These are phyloP conservation scores for Komagataella pseudopastoris DNA, from an alignment of 805 yeast genomes.

Conservation along the genomic window DNA sequence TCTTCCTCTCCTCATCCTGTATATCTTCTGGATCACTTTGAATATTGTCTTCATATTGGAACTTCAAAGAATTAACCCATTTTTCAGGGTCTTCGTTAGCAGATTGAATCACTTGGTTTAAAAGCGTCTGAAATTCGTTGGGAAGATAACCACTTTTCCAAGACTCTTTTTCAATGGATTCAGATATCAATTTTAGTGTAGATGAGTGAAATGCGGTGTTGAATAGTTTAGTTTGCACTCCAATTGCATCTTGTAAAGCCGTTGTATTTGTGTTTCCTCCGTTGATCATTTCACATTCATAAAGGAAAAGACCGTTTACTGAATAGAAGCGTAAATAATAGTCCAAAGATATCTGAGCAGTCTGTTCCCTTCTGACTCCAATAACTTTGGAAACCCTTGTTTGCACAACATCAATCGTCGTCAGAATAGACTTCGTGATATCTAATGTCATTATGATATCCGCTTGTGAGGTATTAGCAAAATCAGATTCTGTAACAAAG, in stretches of 20 bases:
- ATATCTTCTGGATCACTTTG: constrained; percentile 5
- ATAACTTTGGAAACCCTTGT: constrained; percentile 66
- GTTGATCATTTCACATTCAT: constrained; percentile 64
- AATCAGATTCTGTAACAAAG: constrained; percentile 19
- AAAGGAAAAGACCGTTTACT: constrained; percentile 53
- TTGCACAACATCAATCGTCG: constrained; percentile 61
- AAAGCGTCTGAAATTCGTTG: constrained; percentile 28
- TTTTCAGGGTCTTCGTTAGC: constrained; percentile 27
- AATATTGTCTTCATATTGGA: constrained; percentile 5
- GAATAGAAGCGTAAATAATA: constrained; percentile 57
- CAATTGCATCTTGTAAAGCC: constrained; percentile 54
- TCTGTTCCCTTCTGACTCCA: constrained; percentile 63
- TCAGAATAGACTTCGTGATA: constrained; percentile 48
- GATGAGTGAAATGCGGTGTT: constrained; percentile 39
- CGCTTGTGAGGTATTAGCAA: constrained; percentile 15
- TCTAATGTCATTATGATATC: constrained; percentile 47
- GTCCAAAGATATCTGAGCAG: constrained; percentile 39
- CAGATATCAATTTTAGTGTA: constrained; percentile 30
- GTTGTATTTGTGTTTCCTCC: constrained; percentile 50
- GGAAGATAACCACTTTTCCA: constrained; percentile 71
- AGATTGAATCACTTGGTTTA: constrained; percentile 37
- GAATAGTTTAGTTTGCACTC: constrained; percentile 52
- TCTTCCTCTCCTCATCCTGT: constrained; percentile 14
- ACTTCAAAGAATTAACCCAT: constrained; percentile 30
- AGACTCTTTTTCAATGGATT: constrained; percentile 46